phyloP scores from a whole-genome alignment of 2,329 filamentous ascomycete species.

The Venturia aucupariae region DNA sequence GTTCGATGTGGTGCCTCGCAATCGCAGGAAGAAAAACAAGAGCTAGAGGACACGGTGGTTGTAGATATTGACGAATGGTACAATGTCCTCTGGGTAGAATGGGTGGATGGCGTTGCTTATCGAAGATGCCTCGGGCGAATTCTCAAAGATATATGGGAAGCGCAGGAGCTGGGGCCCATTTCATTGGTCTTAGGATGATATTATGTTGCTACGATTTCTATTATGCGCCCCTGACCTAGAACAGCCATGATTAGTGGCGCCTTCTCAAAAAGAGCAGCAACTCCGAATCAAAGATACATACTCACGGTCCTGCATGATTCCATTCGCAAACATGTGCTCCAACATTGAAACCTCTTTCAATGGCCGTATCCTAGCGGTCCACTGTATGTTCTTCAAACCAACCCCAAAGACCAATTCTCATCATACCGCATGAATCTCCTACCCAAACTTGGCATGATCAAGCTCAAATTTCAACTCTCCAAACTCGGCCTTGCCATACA shows the following conservation, averaged over 20 bases:
- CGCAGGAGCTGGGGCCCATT: neutral
- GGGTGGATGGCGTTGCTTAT: constrained; percentile 17
- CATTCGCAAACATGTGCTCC: too few relatives aligned
- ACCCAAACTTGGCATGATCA: constrained; percentile 5
- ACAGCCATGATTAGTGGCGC: too few relatives aligned
- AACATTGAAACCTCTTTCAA: too few relatives aligned
- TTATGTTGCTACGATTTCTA: too few relatives aligned
- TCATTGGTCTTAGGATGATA: neutral
- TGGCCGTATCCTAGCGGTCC: neutral
- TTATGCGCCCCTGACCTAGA: too few relatives aligned
- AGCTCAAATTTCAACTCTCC: neutral
- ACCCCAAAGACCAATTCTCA: neutral
- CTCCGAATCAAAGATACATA: too few relatives aligned
- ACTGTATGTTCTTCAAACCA: neutral
- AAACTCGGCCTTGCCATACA: constrained; percentile 6
- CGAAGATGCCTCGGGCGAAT: constrained; percentile 13
- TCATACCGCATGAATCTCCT: neutral
- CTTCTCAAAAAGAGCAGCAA: too few relatives aligned
- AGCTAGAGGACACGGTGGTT: too few relatives aligned
- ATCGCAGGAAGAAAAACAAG: neutral
- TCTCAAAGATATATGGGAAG: constrained; percentile 11
- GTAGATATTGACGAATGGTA: constrained; percentile 7
- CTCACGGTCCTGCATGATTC: too few relatives aligned
- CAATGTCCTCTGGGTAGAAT: constrained; percentile 17
- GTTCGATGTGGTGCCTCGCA: neutral